Base-by-base conservation (phyloP, 2,329 filamentous ascomycete genomes). In the Epichloe bromicola region DNA sequence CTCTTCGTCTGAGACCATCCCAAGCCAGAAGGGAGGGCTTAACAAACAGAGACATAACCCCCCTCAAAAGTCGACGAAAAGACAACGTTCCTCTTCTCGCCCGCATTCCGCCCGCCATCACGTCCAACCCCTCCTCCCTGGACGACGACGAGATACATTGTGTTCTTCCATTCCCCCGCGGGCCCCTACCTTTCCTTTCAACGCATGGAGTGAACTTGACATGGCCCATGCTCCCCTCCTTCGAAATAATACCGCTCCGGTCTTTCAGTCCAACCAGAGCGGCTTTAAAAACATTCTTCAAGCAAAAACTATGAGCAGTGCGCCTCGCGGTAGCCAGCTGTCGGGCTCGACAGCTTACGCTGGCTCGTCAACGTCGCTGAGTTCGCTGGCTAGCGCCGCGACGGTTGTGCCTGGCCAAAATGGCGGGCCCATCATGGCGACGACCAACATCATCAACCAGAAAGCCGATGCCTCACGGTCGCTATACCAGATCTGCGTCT, bases 391-490 rank as follows among this genome's bases (percentile, higher is more conserved):
- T 43, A 75, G 66, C 58, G 62, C 68, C 12, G 60, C 69, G 30
- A 75, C 74, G 34, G 58, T 70, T 30, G 63, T 67, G 54, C 68
- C 49, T 8, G 56, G 61, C 10, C 70, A 74, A 45, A 79, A 68
- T 53, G 67, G 74, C 53, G 81, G 81, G 44, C 79, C 79, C 54
- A 79, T 90, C 55, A 72, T 88, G 61, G 86, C 89, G 54, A 88
- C 86, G 53, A 79, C 86, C 66, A 96, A 95, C 68, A 95, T 98
- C 66, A 95, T 98, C 75, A 98, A 98, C 70, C 87, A 91, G 68
- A 86, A 88, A 65, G 93, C 90, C 65, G 90, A 95, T 66, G 90
- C 93, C 57, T 88, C 87, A 51, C 79, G 85, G 53, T 96, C 90
- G 11, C 80, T 98, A 23, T 98, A 95, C 68, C 91, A 97, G 68